Evolutionary conservation across 1,139 yeast species (phyloP), one percentile per base, ranked within the genome.

Genomic region (Nakaseomyces sp.): DNA sequence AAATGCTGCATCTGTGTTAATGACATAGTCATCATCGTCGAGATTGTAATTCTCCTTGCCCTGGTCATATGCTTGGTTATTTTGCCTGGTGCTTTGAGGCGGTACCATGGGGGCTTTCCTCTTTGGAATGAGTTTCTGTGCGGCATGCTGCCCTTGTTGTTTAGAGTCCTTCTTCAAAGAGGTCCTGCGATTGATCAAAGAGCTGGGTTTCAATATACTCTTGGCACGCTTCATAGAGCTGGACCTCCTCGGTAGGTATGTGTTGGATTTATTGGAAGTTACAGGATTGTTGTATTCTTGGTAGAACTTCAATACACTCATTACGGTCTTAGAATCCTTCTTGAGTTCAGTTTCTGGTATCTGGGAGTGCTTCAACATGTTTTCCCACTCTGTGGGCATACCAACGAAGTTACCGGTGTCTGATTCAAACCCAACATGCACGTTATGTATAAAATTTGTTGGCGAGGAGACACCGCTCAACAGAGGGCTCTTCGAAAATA

Each of bases 241-340:
- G 2, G 38, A 35, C 28, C 38, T 20, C 18, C 18, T n/a, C 10
- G 38, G 38, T 13, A 35, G 19, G 9, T 24, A 18, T 15, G 19
- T 16, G 12, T 30, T 30, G 18, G 33, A 12, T 13, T 38, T 30
- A 13, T 16, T 16, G 4, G 19, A 15, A 16, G n/a, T 5, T n/a
- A 26, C 24, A 6, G 24, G 24, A n/a, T 18, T 17, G 13, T 32
- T 61, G 43, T 66, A 69, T 50, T 66, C 71, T 47, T 67, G 71
- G 61, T 86, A 87, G 60, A 93, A 91, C 55, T 87, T 95, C 60
- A 91, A 76, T 1, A 89, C 99, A 59, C 89, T 97, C 52, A 91
- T 88, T 35, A 75, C 93, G 0, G 93, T 91, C 24, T 81, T 84
- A 1, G 91, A 89, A 56, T 83, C 87, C 55, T 81, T 81, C 17